Evolutionary conservation across 2,329 filamentous ascomycete genomes (phyloP).

Genomic region (Mollisiaceae sp.): DNA sequence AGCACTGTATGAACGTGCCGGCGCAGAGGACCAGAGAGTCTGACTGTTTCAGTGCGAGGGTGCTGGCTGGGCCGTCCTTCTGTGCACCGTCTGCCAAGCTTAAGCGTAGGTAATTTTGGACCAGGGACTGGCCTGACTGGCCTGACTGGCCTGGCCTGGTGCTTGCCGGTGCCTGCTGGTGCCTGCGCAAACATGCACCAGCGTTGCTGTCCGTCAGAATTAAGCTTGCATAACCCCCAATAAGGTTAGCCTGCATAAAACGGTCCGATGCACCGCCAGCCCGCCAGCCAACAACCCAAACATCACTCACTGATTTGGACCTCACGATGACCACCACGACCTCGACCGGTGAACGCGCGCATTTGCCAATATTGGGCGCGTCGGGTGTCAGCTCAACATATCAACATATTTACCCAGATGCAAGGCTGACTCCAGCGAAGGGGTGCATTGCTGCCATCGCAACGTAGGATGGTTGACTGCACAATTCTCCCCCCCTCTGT

Average conservation of each 20-base stretch:
- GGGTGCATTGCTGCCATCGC: not conserved
- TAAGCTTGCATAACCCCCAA: slow-evolving; percentile 1
- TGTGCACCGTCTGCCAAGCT: not conserved
- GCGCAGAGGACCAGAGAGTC: not conserved
- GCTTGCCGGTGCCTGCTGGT: not conserved
- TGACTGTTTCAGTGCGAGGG: not conserved
- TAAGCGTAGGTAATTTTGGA: slow-evolving; percentile 4
- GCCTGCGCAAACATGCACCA: not conserved
- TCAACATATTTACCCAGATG: not conserved
- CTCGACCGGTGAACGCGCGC: not conserved
- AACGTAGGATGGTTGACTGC: not conserved
- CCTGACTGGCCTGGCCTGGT: not conserved
- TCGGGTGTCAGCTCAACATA: slow-evolving; percentile 1
- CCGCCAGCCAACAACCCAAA: not conserved
- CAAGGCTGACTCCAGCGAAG: not conserved
- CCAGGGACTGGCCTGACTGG: not conserved
- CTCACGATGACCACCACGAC: not conserved
- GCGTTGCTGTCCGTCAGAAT: not conserved
- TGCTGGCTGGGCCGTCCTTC: not conserved
- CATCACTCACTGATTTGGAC: not conserved
- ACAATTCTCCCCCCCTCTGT: slow-evolving; percentile 1
- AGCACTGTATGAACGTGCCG: not conserved
- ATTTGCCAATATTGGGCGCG: not conserved
- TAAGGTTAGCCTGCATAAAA: slow-evolving; percentile 1
- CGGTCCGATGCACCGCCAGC: not conserved